A percentile compares a stretch with the other conserved stretches of the same genome.
Conservation (phyloP, 768 basidiomycete species). For the Suillus paluster region DNA sequence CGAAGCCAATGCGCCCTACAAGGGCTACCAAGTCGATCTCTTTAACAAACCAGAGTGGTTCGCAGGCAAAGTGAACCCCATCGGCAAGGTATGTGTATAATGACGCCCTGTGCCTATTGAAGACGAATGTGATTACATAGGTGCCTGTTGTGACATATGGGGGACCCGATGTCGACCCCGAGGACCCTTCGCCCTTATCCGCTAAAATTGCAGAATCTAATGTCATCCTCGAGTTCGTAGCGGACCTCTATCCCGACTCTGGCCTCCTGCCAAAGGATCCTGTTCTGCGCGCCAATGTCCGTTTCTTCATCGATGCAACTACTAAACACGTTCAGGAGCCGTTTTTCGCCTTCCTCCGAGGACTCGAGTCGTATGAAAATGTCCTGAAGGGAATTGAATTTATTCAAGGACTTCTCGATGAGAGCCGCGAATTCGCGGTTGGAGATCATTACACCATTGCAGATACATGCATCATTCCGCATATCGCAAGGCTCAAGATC, state of each 20-base stretch:
- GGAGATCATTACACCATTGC: slow-evolving; percentile 58
- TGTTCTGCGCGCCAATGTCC: slow-evolving; percentile 55
- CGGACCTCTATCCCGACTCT: slow-evolving; percentile 53
- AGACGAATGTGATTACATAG: slow-evolving; percentile 26
- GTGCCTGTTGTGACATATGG: slow-evolving; percentile 63
- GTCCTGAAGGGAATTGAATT: slow-evolving; percentile 47
- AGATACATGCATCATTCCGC: slow-evolving; percentile 60
- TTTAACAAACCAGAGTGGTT: slow-evolving; percentile 70
- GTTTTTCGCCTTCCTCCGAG: slow-evolving; percentile 26
- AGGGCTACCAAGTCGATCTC: slow-evolving; percentile 57
- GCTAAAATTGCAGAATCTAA: slow-evolving; percentile 63
- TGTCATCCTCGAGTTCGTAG: slow-evolving; percentile 64
- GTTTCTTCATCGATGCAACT: slow-evolving; percentile 62
- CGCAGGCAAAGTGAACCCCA: slow-evolving; percentile 60
- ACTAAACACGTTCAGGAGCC: slow-evolving; percentile 34
- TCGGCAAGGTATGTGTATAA: slow-evolving; percentile 53
- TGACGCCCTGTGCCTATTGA: background rate
- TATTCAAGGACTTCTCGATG: slow-evolving; percentile 53
- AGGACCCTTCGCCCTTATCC: slow-evolving; percentile 56
- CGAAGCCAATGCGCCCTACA: slow-evolving; percentile 52
- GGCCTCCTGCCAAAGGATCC: slow-evolving; percentile 55
- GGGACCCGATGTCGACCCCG: slow-evolving; percentile 54
- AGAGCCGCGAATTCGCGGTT: slow-evolving; percentile 40
- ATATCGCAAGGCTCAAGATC: slow-evolving; percentile 52
- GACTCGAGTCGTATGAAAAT: slow-evolving; percentile 43